Evolutionary conservation across 2,329 filamentous ascomycete species (phyloP).

Genomic region (Aspergillus niger): DNA sequence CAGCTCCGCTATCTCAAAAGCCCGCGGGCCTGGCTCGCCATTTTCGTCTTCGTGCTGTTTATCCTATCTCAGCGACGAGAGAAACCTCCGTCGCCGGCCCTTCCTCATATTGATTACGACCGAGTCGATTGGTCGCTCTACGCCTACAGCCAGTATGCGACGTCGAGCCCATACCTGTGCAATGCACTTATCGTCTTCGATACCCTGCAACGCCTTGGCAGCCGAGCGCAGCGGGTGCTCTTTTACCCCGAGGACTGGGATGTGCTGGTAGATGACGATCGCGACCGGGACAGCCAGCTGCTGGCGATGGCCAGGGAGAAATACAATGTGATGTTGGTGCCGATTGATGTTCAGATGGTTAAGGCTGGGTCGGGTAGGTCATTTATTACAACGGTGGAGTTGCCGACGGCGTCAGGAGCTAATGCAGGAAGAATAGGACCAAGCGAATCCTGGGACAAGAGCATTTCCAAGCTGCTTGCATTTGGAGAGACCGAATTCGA

Average conservation of each 20-base stretch:
- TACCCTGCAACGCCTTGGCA: conserved; percentile 41
- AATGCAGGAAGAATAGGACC: conserved; percentile 20
- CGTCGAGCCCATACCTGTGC: conserved; percentile 44
- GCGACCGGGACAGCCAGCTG: conserved; percentile 47
- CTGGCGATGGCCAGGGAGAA: conserved; percentile 51
- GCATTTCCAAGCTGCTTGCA: conserved; percentile 68
- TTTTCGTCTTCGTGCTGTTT: conserved; percentile 29
- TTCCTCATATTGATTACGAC: conserved; percentile 34
- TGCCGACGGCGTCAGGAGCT: background rate
- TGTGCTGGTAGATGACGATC: conserved; percentile 30
- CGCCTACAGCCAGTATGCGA: conserved; percentile 49
- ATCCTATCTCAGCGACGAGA: conserved; percentile 29
- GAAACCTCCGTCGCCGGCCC: conserved; percentile 19
- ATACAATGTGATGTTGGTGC: conserved; percentile 54
- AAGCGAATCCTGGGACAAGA: conserved; percentile 61
- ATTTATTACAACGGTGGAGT: background rate
- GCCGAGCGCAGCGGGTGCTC: conserved; percentile 42
- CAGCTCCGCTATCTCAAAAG: conserved; percentile 30
- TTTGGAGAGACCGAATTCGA: conserved; percentile 68
- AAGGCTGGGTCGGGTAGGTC: conserved; percentile 30
- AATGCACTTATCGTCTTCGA: conserved; percentile 48
- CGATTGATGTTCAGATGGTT: conserved; percentile 45
- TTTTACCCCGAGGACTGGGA: conserved; percentile 48
- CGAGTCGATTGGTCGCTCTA: conserved; percentile 45
- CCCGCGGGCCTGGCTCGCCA: conserved; percentile 31